Base-by-base conservation (phyloP, 2,329 filamentous ascomycete genomes). In the Cladobotryum mycophilum region DNA sequence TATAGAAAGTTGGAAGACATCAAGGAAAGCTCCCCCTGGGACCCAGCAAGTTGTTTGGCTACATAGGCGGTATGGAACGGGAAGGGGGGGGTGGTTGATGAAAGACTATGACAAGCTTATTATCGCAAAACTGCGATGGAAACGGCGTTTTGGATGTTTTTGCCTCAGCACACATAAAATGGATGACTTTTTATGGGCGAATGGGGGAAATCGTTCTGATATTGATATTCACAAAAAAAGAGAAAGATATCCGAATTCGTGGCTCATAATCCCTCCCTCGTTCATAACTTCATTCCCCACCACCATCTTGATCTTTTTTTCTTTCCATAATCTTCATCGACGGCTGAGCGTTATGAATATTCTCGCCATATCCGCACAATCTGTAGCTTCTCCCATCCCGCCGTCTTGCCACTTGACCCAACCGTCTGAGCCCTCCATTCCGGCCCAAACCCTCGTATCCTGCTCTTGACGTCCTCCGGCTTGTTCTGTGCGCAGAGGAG, bases 331-430 rank as follows among this genome's bases (percentile, higher is more conserved):
- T 41, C 6, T 30, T 30, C 25, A 30, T 30, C 25, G 20, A 20
- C 20, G 5, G 20, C 20, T 20, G 20, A 20, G 20, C 20, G 20
- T 20, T 20, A 20, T 20, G 20, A 25, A 51, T 45, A 22, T 20
- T 74, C 74, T 61, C 82, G 80, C 87, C 89, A 95, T 64, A 96
- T 87, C 64, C 91, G 81, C 59, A 97, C 74, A 60, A 99, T 86
- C 63, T 90, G 85, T 67, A 99, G 74, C 71, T 87, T 95, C 73
- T 99, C 93, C 91, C 92, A 96, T 0, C 93, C 93, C 30, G 87
- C 92, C 67, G 86, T 82, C 74, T 85, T 89, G 45, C 92, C 92
- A 67, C 89, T 96, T 48, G 77, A 79, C 6, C 88, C 86, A 4
- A 95, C 90, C 15, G 81, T 88, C 65, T 90, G 83, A 9, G 81